phyloP scores from a whole-genome alignment of 441 rosid species.

The Corymbia citriodora region DNA sequence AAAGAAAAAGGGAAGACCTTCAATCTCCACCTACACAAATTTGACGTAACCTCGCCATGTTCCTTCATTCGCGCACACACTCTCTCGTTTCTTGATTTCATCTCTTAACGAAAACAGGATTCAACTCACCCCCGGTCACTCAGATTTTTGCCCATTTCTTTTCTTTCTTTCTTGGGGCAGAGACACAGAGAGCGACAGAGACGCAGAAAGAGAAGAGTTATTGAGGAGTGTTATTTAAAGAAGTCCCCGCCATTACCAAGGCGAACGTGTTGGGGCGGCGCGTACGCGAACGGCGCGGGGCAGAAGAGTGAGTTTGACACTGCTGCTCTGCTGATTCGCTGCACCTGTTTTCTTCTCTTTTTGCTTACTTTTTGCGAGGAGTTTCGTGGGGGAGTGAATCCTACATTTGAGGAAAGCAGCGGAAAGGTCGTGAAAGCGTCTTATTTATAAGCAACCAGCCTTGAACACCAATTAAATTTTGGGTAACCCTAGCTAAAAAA shows the following conservation, averaged over 20 bases:
- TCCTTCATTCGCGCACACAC: background rate
- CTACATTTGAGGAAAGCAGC: background rate
- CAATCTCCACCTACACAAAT: background rate
- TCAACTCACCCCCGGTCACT: background rate
- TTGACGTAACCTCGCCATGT: background rate
- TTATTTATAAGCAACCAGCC: background rate
- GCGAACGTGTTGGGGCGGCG: constrained; percentile 28
- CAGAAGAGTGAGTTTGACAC: background rate
- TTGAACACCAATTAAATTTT: background rate
- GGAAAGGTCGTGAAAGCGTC: background rate
- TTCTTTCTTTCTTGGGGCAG: background rate
- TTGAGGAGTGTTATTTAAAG: background rate
- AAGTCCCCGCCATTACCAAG: constrained; percentile 39
- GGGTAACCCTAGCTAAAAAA: background rate
- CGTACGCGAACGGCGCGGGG: constrained; percentile 8
- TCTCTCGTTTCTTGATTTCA: background rate
- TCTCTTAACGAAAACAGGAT: background rate
- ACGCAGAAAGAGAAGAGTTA: constrained; percentile 7
- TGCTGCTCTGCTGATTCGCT: background rate
- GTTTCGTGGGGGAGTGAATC: background rate
- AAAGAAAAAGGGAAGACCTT: background rate
- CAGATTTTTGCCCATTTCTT: background rate
- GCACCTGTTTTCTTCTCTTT: background rate
- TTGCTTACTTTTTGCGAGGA: background rate
- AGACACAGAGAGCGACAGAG: background rate